phyloP scores from a whole-genome alignment of 495 filamentous ascomycete species.

The Penicillium silybi region DNA sequence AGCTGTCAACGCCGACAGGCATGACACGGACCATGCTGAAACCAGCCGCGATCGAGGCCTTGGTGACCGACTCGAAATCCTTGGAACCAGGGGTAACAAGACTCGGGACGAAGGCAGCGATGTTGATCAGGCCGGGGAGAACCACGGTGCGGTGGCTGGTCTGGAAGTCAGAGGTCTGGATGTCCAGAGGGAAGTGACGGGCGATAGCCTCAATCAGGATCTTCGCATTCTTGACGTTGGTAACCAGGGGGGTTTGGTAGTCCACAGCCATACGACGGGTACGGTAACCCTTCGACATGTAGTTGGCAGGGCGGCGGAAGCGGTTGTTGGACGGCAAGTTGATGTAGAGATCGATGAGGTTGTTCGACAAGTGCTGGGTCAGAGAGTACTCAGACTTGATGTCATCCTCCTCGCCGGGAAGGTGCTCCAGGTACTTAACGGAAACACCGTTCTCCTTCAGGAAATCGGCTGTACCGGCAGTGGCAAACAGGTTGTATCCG shows the following conservation, averaged over 20 bases:
- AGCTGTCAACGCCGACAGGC: slow-evolving; percentile 69
- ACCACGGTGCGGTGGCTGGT: slow-evolving; percentile 76
- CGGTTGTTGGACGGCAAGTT: slow-evolving; percentile 97
- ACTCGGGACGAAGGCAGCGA: slow-evolving; percentile 76
- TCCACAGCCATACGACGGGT: slow-evolving; percentile 97
- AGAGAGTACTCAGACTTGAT: slow-evolving; percentile 96
- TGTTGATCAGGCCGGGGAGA: slow-evolving; percentile 74
- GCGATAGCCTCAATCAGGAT: slow-evolving; percentile 92
- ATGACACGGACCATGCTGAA: slow-evolving; percentile 84
- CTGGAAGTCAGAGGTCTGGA: slow-evolving; percentile 82
- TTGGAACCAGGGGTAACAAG: slow-evolving; percentile 59
- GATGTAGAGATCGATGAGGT: slow-evolving; percentile 97
- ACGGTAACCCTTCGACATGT: slow-evolving; percentile 95
- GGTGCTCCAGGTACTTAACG: slow-evolving; percentile 85
- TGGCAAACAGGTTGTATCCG: slow-evolving; percentile 93
- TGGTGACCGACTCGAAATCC: slow-evolving; percentile 68
- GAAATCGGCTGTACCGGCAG: slow-evolving; percentile 93
- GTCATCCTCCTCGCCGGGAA: slow-evolving; percentile 64
- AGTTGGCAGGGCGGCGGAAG: slow-evolving; percentile 91
- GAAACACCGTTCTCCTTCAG: slow-evolving; percentile 85
- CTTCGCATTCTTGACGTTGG: slow-evolving; percentile 99
- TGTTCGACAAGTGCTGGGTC: slow-evolving; percentile 91
- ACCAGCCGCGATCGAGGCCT: slow-evolving; percentile 70
- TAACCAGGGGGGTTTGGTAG: slow-evolving; percentile 95
- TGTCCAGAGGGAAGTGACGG: slow-evolving; percentile 76